A percentile compares a stretch with the other conserved stretches of the same genome.
Evolutionary conservation across 352 stramenopile species (phyloP).

Genomic region (Phytophthora kernoviae): DNA sequence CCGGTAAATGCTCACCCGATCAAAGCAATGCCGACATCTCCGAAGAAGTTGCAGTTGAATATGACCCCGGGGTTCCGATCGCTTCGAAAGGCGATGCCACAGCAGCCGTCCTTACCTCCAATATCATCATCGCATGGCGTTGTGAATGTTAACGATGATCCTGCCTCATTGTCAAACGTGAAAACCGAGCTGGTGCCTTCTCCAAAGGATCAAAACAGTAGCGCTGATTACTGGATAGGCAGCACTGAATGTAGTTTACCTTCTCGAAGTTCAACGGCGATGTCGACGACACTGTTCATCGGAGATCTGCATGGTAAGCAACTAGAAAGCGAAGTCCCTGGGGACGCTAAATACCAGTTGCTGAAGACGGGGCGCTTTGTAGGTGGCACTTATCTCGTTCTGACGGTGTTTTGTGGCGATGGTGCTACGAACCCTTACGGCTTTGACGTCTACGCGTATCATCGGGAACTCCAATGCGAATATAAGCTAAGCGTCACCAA

Average conservation of each 20-base stretch:
- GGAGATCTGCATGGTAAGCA: conserved; percentile 36
- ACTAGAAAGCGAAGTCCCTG: conserved; percentile 22
- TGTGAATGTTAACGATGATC: conserved; percentile 9
- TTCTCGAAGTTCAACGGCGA: conserved; percentile 17
- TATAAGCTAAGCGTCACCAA: conserved; percentile 63
- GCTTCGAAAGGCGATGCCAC: conserved; percentile 68
- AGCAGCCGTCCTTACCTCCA: conserved; percentile 64
- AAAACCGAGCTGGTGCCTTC: conserved; percentile 6
- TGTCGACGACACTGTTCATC: conserved; percentile 32
- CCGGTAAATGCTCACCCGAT: conserved; percentile 51
- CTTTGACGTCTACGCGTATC: conserved; percentile 66
- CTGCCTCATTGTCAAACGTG: conserved; percentile 5
- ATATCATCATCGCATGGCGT: conserved; percentile 37
- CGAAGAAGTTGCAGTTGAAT: conserved; percentile 57
- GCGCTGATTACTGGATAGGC: conserved; percentile 8
- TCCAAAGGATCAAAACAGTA: conserved; percentile 7
- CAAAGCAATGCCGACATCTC: conserved; percentile 58
- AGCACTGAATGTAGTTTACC: neutral
- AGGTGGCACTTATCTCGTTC: conserved; percentile 62
- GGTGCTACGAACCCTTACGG: conserved; percentile 69
- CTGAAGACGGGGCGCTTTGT: conserved; percentile 73
- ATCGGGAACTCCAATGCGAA: conserved; percentile 51
- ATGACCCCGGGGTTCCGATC: conserved; percentile 66
- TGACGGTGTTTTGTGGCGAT: conserved; percentile 75
- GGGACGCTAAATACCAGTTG: conserved; percentile 55